Percentiles rank a stretch among this genome's conserved stretches.
phyloP scores from a whole-genome alignment of 352 stramenopile species.

The Pythium coloratum region DNA sequence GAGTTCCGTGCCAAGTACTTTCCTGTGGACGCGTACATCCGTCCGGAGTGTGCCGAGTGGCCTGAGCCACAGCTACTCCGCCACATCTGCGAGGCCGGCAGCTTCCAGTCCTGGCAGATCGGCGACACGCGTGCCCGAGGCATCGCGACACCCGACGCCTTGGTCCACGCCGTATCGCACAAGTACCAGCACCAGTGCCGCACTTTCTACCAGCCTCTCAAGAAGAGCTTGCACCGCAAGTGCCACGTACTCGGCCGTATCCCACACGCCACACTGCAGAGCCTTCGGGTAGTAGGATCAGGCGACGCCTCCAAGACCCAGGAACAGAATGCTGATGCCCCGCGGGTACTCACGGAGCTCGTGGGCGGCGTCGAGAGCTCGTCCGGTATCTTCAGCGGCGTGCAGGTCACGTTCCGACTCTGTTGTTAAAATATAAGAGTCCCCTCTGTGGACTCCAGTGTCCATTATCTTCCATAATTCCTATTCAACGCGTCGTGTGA shows the following conservation, averaged over 20 bases:
- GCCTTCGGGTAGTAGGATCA: not conserved
- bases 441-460: not conserved
- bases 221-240: slow-evolving; percentile 24
- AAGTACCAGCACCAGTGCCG: slow-evolving; percentile 31
- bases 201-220: slow-evolving; percentile 33
- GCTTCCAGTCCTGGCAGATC: slow-evolving; percentile 27
- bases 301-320: not conserved
- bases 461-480: not conserved
- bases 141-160: slow-evolving; percentile 9
- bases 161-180: slow-evolving; percentile 21
- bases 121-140: slow-evolving; percentile 25
- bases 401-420: slow-evolving; percentile 26
- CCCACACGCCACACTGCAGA: slow-evolving; percentile 17
- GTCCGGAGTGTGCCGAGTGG: slow-evolving; percentile 23
- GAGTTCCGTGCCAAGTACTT: slow-evolving; percentile 21
- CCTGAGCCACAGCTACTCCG: slow-evolving; percentile 20
- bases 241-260: slow-evolving; percentile 25
- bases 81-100: slow-evolving; percentile 29
- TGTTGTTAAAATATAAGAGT: slow-evolving; percentile 14
- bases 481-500: slow-evolving; percentile 22
- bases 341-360: slow-evolving; percentile 19
- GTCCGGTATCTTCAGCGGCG: slow-evolving; percentile 27
- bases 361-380: slow-evolving; percentile 22
- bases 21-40: slow-evolving; percentile 24
- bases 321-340: not conserved